These are phyloP conservation scores for Immersiporthe knoxdaviesiana DNA, from an alignment of 2,329 filamentous ascomycete genomes.

Conservation along the genomic window DNA sequence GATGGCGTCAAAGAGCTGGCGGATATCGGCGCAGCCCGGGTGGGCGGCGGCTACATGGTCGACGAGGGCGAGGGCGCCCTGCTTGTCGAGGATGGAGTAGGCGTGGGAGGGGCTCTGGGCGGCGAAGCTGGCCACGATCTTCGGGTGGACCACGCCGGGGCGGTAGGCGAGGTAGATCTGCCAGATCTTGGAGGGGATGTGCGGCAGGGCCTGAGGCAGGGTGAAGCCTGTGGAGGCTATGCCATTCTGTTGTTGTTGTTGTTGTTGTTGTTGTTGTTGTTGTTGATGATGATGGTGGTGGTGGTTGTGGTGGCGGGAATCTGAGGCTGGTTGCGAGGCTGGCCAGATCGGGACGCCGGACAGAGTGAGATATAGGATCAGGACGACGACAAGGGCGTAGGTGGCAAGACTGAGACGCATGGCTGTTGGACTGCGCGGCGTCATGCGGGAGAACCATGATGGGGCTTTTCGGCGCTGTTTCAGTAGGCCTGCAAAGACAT, in stretches of 20 bases:
- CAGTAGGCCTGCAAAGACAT: background rate
- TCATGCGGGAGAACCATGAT: background rate
- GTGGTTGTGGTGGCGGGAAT: background rate
- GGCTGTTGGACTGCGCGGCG: background rate
- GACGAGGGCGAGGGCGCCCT: constrained; percentile 30
- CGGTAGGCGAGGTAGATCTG: constrained; percentile 33
- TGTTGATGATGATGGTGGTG: no score
- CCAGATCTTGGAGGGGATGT: constrained; percentile 35
- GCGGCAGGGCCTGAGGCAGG: constrained; percentile 18
- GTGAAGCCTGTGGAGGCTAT: background rate
- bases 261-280: no score
- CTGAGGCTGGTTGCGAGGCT: background rate
- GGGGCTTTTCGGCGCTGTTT: background rate
- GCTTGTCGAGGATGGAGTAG: constrained; percentile 32
- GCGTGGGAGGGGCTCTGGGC: constrained; percentile 30
- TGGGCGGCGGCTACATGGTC: constrained; percentile 29
- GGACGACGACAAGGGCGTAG: background rate
- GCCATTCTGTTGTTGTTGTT: no score
- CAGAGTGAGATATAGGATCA: background rate
- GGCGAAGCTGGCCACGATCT: constrained; percentile 29
- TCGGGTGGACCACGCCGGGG: constrained; percentile 14
- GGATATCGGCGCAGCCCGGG: constrained; percentile 21
- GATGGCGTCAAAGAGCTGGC: constrained; percentile 30
- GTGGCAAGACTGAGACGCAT: background rate
- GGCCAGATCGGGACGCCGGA: background rate